Base-by-base conservation (phyloP, 2,329 filamentous ascomycete species). In the Neurospora sp. region DNA sequence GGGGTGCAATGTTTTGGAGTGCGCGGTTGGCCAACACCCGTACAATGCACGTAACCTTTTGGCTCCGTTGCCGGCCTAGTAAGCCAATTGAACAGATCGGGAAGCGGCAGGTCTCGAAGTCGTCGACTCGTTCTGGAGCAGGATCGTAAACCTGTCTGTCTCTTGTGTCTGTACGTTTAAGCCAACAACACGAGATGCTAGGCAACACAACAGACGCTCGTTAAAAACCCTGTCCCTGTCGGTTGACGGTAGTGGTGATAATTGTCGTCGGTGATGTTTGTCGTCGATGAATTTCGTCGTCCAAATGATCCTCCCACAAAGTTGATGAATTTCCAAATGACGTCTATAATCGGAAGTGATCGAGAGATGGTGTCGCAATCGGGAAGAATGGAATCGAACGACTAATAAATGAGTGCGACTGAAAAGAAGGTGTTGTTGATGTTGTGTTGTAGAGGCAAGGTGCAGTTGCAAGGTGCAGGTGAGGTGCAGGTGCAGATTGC, bases 11-110 rank as follows among this genome's bases (percentile, higher is more conserved):
- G 73, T 70, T 72, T 75, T 71, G 66, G 70, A 70, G 70, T 69
- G 69, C 43, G 74, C 70, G 40, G 71, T 68, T 68, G 70, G 68
- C 69, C 71, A 70, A 68, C 68, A 74, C 68, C 57, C 69, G 70
- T 70, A 67, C 70, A 68, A 71, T 71, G 72, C 73, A 72, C 67
- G 67, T 68, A 74, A 66, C 72, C 72, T 73, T 40, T 36, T 66
- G 69, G 33, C 69, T 70, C 69, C 67, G 72, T 65, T 70, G 66
- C 52, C 57, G 67, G 68, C 62, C 68, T 70, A 69, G 71, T 71
- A 72, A 62, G 15, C 52, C 52, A 62, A 62, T 62, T 62, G 52
- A 28, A 28, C 52, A 33, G 52, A 36, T 36, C 52, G 52, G 52
- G 52, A 36, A 62, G 52, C 52, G 52, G 28, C 52, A 62, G 52